Evolutionary conservation across 768 basidiomycete species (phyloP), one percentile per base, ranked within the genome.

Genomic region (Russula ochroleuca): DNA sequence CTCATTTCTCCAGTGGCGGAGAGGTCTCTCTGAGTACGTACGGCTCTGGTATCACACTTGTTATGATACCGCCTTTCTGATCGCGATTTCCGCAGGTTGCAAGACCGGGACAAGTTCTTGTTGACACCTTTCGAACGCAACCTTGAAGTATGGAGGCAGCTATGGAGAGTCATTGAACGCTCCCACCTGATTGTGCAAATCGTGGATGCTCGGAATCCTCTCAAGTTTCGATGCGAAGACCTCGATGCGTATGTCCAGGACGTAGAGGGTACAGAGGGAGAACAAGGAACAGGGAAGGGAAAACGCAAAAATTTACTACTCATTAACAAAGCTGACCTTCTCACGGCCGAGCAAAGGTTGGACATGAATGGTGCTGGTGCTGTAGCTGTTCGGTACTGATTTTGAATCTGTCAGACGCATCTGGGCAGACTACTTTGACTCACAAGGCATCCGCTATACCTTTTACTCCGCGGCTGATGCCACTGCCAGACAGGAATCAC

Each of bases 61-160:
- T 21, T 38, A 43, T 35, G 56, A 43, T 33, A 23, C 13, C 19
- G 47, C 13, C 41, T 10, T 33, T 13, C 15, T 41, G 21, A 43
- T 19, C 19, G 14, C 25, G 21, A 1, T 8, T 19, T 19, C 15
- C 38, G 6, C 45, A 97, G 94, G 62, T 78, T 98, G 14, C 93
- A 96, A 72, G 94, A 97, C 70, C 79, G 83, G 65, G 89, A 96
- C 61, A 83, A 85, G 45, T 83, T 98, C 33, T 81, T 98, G n/a
- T 79, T 98, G 1, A 96, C 95, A 0, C 96, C 94, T 5, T 99
- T 97, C 71, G 97, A 99, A 72, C 88, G 94, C 54, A 99, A 98
- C 72, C 76, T 99, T 37, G 95, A 98, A 79, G 97, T 99, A 14
- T 98, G 97, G 96, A 80, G 97, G 48, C 97, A 99, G 71, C 82